Evolutionary conservation across 805 yeast genomes (phyloP).

Genomic region (Candida oleophila): DNA sequence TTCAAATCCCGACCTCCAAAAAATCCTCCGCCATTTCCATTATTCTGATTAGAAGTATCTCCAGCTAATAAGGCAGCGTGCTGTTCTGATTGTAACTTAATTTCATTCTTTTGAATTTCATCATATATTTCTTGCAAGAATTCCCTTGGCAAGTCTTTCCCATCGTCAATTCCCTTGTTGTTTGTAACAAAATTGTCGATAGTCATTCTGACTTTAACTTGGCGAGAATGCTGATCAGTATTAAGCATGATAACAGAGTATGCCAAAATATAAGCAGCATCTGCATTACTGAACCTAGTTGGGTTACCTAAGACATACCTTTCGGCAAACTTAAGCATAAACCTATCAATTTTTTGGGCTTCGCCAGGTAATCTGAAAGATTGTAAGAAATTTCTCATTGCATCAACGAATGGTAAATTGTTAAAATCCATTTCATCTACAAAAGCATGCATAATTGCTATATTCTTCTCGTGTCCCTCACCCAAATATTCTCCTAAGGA

Average conservation of each 20-base stretch:
- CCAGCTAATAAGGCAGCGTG: conserved; percentile 84
- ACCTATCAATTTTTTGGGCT: conserved; percentile 95
- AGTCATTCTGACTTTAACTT: conserved; percentile 84
- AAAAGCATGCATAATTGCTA: conserved; percentile 88
- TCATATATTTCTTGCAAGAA: conserved; percentile 65
- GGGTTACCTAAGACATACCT: conserved; percentile 88
- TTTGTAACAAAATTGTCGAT: conserved; percentile 81
- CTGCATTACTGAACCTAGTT: conserved; percentile 84
- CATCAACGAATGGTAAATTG: conserved; percentile 71
- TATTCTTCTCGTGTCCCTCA: conserved; percentile 75
- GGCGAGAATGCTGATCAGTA: conserved; percentile 90
- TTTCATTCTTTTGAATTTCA: conserved; percentile 83
- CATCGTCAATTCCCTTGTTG: conserved; percentile 91
- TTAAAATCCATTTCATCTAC: conserved; percentile 84
- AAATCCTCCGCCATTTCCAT: conserved; percentile 45
- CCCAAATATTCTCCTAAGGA: conserved; percentile 90
- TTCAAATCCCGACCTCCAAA: conserved; percentile 68
- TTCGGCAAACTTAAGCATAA: conserved; percentile 95
- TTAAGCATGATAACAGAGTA: conserved; percentile 91
- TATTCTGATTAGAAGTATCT: conserved; percentile 33
- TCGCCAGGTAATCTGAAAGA: conserved; percentile 95
- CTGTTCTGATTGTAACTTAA: conserved; percentile 88
- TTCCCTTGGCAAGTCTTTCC: conserved; percentile 76
- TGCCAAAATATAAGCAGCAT: conserved; percentile 87
- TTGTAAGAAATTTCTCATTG: conserved; percentile 81